These are phyloP conservation scores for Tylopilus rubrobrunneus DNA, from an alignment of 768 basidiomycete species.

Conservation along the genomic window DNA sequence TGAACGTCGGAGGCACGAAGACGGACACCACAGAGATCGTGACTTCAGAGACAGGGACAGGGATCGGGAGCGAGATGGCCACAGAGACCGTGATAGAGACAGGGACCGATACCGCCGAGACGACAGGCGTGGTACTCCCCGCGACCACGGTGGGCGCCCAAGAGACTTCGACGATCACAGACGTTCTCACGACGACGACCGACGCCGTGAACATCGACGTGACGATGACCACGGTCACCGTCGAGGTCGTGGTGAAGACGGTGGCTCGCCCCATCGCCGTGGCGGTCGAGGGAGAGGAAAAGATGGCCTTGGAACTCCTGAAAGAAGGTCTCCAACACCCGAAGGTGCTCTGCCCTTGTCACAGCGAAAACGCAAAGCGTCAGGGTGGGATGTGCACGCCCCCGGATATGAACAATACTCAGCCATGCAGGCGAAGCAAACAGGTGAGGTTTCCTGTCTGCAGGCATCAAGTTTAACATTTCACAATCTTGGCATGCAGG, in stretches of 20 bases:
- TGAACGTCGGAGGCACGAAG: constrained; percentile 60
- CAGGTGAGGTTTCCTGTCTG: constrained; percentile 50
- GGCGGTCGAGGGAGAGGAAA: constrained; percentile 47
- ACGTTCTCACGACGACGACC: constrained; percentile 47
- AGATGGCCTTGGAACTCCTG: constrained; percentile 61
- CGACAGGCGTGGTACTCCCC: constrained; percentile 46
- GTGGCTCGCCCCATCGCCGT: constrained; percentile 34
- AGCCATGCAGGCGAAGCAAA: constrained; percentile 97
- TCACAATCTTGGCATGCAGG: constrained; percentile 44
- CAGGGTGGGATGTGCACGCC: constrained; percentile 95
- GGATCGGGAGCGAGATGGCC: constrained; percentile 35
- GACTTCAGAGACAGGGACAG: constrained; percentile 51
- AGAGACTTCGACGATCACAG: constrained; percentile 46
- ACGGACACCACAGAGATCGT: constrained; percentile 49
- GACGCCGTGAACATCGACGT: constrained; percentile 45
- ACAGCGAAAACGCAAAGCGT: constrained; percentile 84
- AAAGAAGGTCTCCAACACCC: constrained; percentile 87
- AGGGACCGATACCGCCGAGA: constrained; percentile 41
- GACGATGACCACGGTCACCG: constrained; percentile 36
- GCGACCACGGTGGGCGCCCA: constrained; percentile 44
- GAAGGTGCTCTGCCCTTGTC: constrained; percentile 77
- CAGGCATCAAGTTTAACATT: not conserved
- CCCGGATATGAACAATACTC: constrained; percentile 94
- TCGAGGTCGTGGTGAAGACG: constrained; percentile 38
- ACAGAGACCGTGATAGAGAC: constrained; percentile 30